Conservation (phyloP, 306 rosid species). For the Canavalia gladiata region DNA sequence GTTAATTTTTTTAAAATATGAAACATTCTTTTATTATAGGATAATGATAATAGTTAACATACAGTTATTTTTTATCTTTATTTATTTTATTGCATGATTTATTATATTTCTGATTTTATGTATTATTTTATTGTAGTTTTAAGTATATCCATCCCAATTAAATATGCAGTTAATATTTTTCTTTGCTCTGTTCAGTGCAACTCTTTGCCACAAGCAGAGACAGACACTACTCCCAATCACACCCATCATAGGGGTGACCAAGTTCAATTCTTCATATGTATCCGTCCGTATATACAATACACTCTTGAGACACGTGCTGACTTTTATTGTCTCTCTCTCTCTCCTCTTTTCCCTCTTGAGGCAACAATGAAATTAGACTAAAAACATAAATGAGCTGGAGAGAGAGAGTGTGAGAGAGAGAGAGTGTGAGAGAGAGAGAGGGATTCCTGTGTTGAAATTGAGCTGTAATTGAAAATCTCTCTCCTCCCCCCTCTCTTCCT, state of each 20-base stretch:
- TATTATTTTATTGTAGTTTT: too few relatives aligned
- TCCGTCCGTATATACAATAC: constrained; percentile 7
- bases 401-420: constrained; percentile 58
- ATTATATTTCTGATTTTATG: too few relatives aligned
- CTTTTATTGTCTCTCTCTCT: neutral
- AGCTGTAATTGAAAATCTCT: constrained; percentile 58
- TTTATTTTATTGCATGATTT: too few relatives aligned
- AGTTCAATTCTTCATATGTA: constrained; percentile 15
- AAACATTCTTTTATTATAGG: too few relatives aligned
- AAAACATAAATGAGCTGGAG: constrained; percentile 60
- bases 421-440: constrained; percentile 61
- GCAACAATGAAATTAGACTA: neutral
- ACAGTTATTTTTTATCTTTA: too few relatives aligned
- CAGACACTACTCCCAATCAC: neutral
- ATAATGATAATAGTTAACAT: too few relatives aligned
- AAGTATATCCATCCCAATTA: too few relatives aligned
- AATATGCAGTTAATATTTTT: too few relatives aligned
- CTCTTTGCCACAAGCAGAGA: neutral
- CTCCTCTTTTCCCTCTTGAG: neutral
- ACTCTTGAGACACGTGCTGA: constrained; percentile 50
- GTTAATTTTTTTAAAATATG: too few relatives aligned
- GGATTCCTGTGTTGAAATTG: constrained; percentile 66
- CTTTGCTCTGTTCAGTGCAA: neutral
- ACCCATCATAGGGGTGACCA: constrained; percentile 22
- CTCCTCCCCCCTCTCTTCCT: constrained; percentile 27